Evolutionary conservation across 192 early-diverging fungal species (phyloP), one percentile per base, ranked within the genome.

Genomic region (Coemansia sp.): DNA sequence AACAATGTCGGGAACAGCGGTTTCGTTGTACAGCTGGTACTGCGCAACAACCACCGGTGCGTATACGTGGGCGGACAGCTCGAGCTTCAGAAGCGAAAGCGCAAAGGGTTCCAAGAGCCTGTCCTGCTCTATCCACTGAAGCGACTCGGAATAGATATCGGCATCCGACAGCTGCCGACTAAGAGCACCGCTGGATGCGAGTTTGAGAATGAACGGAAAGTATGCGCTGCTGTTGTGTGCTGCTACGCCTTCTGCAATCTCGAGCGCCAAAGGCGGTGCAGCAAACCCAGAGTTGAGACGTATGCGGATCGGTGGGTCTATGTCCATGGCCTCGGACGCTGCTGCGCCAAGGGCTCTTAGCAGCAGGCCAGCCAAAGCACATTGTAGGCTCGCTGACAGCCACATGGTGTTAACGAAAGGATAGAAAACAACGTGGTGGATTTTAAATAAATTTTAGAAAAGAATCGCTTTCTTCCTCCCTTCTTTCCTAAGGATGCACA

Each of bases 21-120:
- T 86, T 1, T 87, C 64, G n/a, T 83, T 69, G 82, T 97, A 97
- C 32, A 89, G 86, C 56, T 93, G 92, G 74, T 96, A 91, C 63
- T 90, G 87, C 0, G 95, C 88, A 68, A 92, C 85, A 26, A 97
- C 88, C n/a, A 84, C 85, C 0, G 97, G 94, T 15, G 95, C 93
- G 32, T 85, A 66, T 1, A 77, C 78, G 45, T 91, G 92, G 23
- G 91, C 69, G 5, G 94, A 74, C 12, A 97, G 81, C 16, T 89
- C 80, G 18, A 92, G 84, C 62, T 89, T 85, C 10, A 92, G 66
- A n/a, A 93, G 77, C 40, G 92, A 75, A 42, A 85, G 49, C 13
- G 85, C 79, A 13, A 89, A 67, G 1, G 75, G 63, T 11, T 62
- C 47, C 6, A 88, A 67, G 10, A 86, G 72, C 10, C 79, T 61